phyloP scores from a whole-genome alignment of 331 rosid species.

The Pyrus hybrid region DNA sequence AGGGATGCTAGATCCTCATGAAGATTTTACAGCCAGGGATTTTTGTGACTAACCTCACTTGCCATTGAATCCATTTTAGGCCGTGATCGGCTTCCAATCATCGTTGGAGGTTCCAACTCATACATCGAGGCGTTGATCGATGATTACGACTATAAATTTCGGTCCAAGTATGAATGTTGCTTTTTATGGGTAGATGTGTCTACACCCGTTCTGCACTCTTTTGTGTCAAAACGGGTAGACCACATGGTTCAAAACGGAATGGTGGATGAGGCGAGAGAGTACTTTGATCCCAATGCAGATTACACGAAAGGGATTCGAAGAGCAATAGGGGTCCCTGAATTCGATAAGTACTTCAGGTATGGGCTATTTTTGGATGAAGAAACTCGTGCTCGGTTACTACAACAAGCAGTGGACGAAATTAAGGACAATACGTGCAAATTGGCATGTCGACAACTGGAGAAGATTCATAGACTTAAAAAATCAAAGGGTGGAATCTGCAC shows the following conservation, averaged over 20 bases:
- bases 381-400: slow-evolving; percentile 7
- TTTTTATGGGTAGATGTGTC: slow-evolving; percentile 75
- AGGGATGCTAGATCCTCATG: slow-evolving; percentile 39
- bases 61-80: slow-evolving; percentile 34
- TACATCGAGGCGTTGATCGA: slow-evolving; percentile 61
- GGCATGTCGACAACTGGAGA: slow-evolving; percentile 49
- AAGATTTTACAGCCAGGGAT: slow-evolving; percentile 41
- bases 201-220: slow-evolving; percentile 30
- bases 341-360: slow-evolving; percentile 44
- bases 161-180: slow-evolving; percentile 53
- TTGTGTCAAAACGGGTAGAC: slow-evolving; percentile 52
- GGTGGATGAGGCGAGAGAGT: slow-evolving; percentile 43
- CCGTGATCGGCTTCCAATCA: slow-evolving; percentile 46
- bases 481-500: slow-evolving; percentile 64
- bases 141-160: slow-evolving; percentile 31
- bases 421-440: slow-evolving; percentile 56
- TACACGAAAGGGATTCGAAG: slow-evolving; percentile 51
- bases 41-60: slow-evolving; percentile 35
- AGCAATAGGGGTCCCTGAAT: slow-evolving; percentile 88
- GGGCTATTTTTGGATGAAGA: slow-evolving; percentile 23
- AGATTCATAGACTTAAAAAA: slow-evolving; percentile 43
- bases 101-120: slow-evolving; percentile 89
- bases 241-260: slow-evolving; percentile 56
- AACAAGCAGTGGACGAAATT: slow-evolving; percentile 32
- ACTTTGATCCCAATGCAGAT: slow-evolving; percentile 41